Evolutionary conservation across 75 land plant species (phyloP).

Genomic region (Picea sitchensis): DNA sequence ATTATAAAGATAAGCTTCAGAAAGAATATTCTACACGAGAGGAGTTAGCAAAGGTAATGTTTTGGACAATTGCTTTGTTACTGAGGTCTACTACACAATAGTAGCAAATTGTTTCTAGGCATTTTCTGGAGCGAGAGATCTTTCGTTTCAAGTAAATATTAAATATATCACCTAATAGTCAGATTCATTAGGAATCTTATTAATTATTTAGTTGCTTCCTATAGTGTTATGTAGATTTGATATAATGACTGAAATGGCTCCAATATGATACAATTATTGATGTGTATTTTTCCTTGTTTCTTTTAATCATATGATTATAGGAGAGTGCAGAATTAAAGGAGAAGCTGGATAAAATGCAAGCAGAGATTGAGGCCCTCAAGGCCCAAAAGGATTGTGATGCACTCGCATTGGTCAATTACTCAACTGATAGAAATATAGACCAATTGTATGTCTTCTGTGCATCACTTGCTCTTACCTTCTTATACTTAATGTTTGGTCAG

Average conservation of each 20-base stretch:
- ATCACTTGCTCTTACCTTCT: too few relatives aligned
- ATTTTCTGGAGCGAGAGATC: not conserved
- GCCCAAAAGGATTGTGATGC: slow-evolving; percentile 36
- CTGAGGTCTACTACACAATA: not conserved
- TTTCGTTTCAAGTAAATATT: not conserved
- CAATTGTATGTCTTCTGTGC: slow-evolving; percentile 15
- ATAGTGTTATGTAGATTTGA: not conserved
- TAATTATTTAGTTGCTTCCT: not conserved
- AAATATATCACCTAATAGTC: not conserved
- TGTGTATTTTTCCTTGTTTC: too few relatives aligned
- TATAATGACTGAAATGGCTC: not conserved
- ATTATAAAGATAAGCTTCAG: slow-evolving; percentile 68
- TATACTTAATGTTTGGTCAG: too few relatives aligned
- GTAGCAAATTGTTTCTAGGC: not conserved
- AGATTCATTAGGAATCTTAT: not conserved
- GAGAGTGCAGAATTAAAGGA: slow-evolving; percentile 57
- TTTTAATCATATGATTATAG: slow-evolving; percentile 21
- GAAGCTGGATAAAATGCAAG: slow-evolving; percentile 59
- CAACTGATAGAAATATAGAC: slow-evolving; percentile 8
- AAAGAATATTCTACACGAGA: slow-evolving; percentile 44
- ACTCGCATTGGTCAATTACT: slow-evolving; percentile 36
- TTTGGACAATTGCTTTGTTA: not conserved
- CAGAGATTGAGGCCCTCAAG: slow-evolving; percentile 42
- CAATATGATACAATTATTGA: not conserved
- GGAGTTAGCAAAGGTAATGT: slow-evolving; percentile 57